Percentiles rank a stretch among this genome's conserved stretches.
Conservation (phyloP, 169 alveolate species). For the Eimeria praecox region DNA sequence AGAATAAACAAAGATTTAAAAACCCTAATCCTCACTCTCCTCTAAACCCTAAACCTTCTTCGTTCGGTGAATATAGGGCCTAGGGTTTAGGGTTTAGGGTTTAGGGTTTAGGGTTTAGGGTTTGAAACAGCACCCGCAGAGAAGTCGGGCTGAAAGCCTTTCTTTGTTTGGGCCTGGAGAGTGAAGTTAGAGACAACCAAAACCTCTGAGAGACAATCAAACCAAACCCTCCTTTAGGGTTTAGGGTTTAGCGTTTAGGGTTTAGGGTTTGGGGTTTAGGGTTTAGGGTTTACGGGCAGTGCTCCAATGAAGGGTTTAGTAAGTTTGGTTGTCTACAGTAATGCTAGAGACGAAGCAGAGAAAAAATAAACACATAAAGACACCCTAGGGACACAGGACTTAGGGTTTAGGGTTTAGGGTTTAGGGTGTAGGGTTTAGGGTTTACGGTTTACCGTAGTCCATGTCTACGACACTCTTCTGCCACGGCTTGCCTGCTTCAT, state of each 20-base stretch:
- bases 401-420: constrained; percentile 14
- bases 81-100: neutral
- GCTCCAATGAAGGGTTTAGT: neutral
- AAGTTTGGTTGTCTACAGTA: neutral
- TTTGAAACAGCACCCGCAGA: neutral
- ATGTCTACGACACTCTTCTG: constrained; percentile 57
- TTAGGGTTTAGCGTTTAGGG: neutral
- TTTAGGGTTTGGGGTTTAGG: neutral
- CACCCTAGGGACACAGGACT: neutral
- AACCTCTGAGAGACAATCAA: neutral
- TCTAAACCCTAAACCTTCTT: no score
- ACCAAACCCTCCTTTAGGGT: neutral
- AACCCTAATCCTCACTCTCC: neutral
- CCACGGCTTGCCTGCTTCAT: constrained; percentile 44
- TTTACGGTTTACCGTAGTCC: constrained; percentile 45
- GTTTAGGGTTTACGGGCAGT: neutral
- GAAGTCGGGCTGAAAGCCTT: constrained; percentile 60
- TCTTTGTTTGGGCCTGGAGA: constrained; percentile 53
- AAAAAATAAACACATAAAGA: no score
- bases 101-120: neutral
- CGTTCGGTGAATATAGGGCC: neutral
- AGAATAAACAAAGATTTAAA: neutral
- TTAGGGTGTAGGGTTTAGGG: constrained; percentile 23
- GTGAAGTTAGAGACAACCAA: constrained; percentile 58
- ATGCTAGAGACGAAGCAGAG: neutral